Base-by-base conservation (phyloP, 1,284 basidiomycete species). In the Rhodotorula sp. region DNA sequence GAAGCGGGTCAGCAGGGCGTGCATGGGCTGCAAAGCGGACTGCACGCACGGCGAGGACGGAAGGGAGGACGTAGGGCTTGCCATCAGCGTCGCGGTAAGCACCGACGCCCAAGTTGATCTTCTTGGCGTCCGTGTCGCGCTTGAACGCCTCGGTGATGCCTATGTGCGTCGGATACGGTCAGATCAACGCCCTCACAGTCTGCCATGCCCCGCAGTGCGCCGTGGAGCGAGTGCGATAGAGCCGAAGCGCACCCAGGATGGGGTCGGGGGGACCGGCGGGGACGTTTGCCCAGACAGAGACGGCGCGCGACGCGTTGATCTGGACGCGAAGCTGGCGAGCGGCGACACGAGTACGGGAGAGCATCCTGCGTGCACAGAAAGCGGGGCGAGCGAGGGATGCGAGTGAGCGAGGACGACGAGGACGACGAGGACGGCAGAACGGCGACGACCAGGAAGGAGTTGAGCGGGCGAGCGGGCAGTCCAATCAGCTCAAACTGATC, bases 131-230 rank as follows among this genome's bases (percentile, higher is more conserved):
- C 76, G 88, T 88, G 86, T 96, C 92, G 65, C 90, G 89, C 84
- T 95, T 97, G 86, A 94, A 96, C 34, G 94, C 93, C 82, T 96
- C 94, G 52, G 90, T 89, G 68, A 96, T 88, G 76, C 92, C 91
- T 86, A 76, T 11, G 26, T 13, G 31, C 20, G 28, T 22, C 16
- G 15, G 13, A 20, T 20, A 9, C 24, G 31, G 57, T 48, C 2
- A 10, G 22, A 18, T 26, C 5, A 26, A 11, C 9, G 16, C 15
- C 48, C 48, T 34, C 34, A 53, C 37, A 24, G 31, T 7, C 1
- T 2, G 9, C 40, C 40, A 44, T 13, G 40, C 40, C 40, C 16
- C 40, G 13, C 40, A 44, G 55, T 20, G 40, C 3, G 26, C 56
- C 26, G 40, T 46, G 24, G 16, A 24, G 16, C 4, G 50, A 16